Base-by-base conservation (phyloP, 495 filamentous ascomycete genomes). In the Friedmanniomyces simplex region DNA sequence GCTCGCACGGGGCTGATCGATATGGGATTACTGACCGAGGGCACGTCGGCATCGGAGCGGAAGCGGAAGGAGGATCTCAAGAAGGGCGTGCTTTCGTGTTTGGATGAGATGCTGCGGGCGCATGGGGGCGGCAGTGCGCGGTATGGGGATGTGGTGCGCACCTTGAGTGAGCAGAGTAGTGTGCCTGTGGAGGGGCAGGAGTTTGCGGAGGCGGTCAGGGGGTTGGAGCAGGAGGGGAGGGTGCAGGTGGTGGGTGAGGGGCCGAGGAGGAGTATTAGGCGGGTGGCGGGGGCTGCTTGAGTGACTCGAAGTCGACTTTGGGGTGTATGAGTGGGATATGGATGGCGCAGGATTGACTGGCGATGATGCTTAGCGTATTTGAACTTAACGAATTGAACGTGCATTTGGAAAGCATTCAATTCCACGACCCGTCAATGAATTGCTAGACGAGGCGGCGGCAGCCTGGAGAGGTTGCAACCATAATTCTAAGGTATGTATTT, bases 21-120 rank as follows among this genome's bases (percentile, higher is more conserved):
- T 66, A 96, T 99, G 93, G 83, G 86, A 54, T 73, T 99, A 55
- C 74, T 99, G 47, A 95, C 89, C 1, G 94, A 96, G 63, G 93
- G 93, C 13, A 91, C 88, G 11, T 88, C 86, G 60, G 83, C 88
- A 1, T 82, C 81, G 32, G 94, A 97, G 71, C 74, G 91, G 34
- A 81, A 85, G 61, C 76, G 87, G 55, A 87, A 82, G 68, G 79
- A 85, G 28, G 90, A 96, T 65, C 69, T 99, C 63, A 96, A 94
- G 80, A 81, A 79, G 51, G 90, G 84, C 1, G 75, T 95, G 1
- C 67, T 91, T 8, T 71, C 69, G 18, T 67, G 90, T 46, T 63
- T 99, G 26, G 91, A 96, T 66, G 90, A 95, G 66, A 76, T 94
- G 72, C 36, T 60, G 26, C 22, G 61, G 36, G 74, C 72, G 18